phyloP scores from a whole-genome alignment of 495 filamentous ascomycete species.

The Oleoguttula mirabilis region DNA sequence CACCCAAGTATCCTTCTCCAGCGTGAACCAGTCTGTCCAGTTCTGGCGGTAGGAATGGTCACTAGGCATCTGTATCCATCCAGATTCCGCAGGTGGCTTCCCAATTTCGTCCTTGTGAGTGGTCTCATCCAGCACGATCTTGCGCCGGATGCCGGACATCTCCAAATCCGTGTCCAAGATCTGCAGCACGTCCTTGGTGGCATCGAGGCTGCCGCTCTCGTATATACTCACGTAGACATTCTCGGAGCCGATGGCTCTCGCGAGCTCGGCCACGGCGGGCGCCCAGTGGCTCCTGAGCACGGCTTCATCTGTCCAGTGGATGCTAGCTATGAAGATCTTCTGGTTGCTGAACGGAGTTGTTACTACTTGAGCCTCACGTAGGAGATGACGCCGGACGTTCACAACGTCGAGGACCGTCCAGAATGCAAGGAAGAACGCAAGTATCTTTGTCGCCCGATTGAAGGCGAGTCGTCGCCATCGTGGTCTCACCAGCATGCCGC shows the following conservation, averaged over 20 bases:
- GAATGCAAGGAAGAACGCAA: not conserved
- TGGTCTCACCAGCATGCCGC: conserved; percentile 1
- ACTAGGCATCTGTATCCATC: conserved; percentile 46
- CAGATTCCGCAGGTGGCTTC: conserved; percentile 29
- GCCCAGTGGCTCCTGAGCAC: conserved; percentile 48
- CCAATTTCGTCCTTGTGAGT: conserved; percentile 45
- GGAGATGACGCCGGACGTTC: conserved; percentile 1
- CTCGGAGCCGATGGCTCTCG: conserved; percentile 35
- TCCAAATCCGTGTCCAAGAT: conserved; percentile 46
- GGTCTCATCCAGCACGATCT: conserved; percentile 41
- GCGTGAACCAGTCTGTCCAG: conserved; percentile 8
- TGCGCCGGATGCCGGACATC: conserved; percentile 39
- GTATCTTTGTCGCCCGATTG: not conserved
- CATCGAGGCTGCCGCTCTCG: conserved; percentile 62
- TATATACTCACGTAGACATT: conserved; percentile 61
- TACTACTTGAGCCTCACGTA: not conserved
- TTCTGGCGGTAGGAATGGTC: conserved; percentile 4
- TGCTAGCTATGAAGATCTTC: conserved; percentile 50
- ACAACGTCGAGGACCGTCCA: conserved; percentile 11
- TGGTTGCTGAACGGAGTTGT: conserved; percentile 1
- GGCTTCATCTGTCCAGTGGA: conserved; percentile 59
- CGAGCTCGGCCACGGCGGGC: conserved; percentile 40
- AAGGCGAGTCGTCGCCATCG: not conserved
- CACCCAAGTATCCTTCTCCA: conserved; percentile 34
- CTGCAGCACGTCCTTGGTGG: conserved; percentile 51